These are phyloP conservation scores for Venturia asperata DNA, from an alignment of 2,329 filamentous ascomycete species.

Conservation along the genomic window DNA sequence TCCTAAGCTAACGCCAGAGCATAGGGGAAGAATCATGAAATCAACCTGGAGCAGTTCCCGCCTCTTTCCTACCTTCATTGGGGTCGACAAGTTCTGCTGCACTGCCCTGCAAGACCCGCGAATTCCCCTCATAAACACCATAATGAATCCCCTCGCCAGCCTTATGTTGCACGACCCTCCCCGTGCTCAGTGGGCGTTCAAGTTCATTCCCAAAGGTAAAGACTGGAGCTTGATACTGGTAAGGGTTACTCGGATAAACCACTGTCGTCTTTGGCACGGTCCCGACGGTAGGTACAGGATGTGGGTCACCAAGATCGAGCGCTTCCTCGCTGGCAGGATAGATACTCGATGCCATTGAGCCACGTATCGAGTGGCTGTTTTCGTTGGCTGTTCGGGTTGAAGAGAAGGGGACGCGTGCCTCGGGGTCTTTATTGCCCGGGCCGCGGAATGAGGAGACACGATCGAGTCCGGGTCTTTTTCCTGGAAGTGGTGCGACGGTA, in stretches of 20 bases:
- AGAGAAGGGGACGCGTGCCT: slow-evolving; percentile 16
- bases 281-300: not conserved
- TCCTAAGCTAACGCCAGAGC: not conserved
- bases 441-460: slow-evolving; percentile 16
- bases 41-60: not conserved
- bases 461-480: not conserved
- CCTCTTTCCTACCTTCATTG: not conserved
- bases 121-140: not conserved
- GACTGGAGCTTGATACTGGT: not conserved
- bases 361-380: not conserved
- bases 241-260: not conserved
- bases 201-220: not conserved
- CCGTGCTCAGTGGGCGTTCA: slow-evolving; percentile 19
- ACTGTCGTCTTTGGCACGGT: not conserved
- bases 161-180: slow-evolving; percentile 7
- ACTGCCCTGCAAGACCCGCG: slow-evolving; percentile 10
- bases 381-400: slow-evolving; percentile 3
- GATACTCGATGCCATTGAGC: slow-evolving; percentile 6
- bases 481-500: not conserved
- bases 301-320: not conserved
- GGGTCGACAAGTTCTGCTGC: slow-evolving; percentile 16
- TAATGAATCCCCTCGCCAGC: slow-evolving; percentile 18
- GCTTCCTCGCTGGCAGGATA: slow-evolving; percentile 12
- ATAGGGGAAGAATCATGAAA: not conserved
- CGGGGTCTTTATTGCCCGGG: slow-evolving; percentile 16